Conservation (phyloP, 805 yeast species). For the Metschnikowia anglica region DNA sequence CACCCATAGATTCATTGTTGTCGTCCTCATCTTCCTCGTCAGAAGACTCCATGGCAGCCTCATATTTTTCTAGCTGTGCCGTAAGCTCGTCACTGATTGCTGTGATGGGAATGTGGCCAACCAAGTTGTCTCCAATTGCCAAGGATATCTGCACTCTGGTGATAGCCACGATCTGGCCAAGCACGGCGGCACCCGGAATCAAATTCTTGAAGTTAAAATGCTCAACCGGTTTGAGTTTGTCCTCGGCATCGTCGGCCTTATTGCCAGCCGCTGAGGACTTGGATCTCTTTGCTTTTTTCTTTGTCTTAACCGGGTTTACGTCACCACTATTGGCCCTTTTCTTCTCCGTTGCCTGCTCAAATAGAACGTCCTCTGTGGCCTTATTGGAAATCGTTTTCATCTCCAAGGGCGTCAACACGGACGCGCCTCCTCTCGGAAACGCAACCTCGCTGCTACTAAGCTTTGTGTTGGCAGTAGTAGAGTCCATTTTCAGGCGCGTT, state of each 20-base stretch:
- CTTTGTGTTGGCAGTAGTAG: conserved; percentile 25
- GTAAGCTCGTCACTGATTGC: conserved; percentile 66
- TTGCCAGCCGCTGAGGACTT: conserved; percentile 16
- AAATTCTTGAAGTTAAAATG: conserved; percentile 61
- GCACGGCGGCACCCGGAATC: conserved; percentile 66
- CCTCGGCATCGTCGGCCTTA: conserved; percentile 23
- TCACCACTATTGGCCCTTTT: conserved; percentile 30
- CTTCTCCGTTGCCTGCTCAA: conserved; percentile 50
- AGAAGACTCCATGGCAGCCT: conserved; percentile 40
- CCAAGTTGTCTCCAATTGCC: conserved; percentile 75
- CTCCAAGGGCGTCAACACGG: conserved; percentile 84
- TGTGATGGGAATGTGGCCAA: conserved; percentile 76
- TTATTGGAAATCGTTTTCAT: conserved; percentile 90
- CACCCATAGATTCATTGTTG: conserved; percentile 24
- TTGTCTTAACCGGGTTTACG: conserved; percentile 27
- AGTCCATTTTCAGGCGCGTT: conserved; percentile 16
- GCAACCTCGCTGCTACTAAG: conserved; percentile 50
- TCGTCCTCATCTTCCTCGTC: conserved; percentile 36
- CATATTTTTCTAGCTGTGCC: conserved; percentile 53
- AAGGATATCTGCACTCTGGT: conserved; percentile 63
- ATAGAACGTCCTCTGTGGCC: conserved; percentile 84
- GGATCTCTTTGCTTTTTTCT: conserved; percentile 24
- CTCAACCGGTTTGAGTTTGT: conserved; percentile 52
- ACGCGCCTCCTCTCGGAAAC: conserved; percentile 96
- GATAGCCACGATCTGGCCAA: conserved; percentile 73